Percentiles rank a stretch among this genome's conserved stretches.
These are phyloP conservation scores for Podaxis sp. DNA, from an alignment of 768 basidiomycete species.

Conservation along the genomic window DNA sequence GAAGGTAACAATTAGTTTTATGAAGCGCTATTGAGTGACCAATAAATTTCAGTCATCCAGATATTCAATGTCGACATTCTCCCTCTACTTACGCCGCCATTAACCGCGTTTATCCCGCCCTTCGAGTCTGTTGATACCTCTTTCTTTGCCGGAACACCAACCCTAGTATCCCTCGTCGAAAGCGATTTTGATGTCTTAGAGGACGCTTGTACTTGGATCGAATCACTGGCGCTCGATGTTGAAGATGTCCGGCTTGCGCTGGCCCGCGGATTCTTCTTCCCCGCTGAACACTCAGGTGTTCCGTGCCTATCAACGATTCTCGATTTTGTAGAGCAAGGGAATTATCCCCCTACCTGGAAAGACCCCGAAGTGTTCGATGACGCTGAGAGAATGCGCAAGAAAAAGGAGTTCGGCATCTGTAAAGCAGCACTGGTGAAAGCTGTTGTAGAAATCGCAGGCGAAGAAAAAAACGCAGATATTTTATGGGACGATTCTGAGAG, in stretches of 20 bases:
- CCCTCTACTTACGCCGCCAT: conserved; percentile 54
- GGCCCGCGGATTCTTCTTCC: conserved; percentile 59
- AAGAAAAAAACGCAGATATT: conserved; percentile 71
- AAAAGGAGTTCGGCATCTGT: conserved; percentile 74
- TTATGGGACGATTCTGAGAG: conserved; percentile 68
- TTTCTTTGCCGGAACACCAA: conserved; percentile 28
- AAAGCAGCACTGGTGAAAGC: conserved; percentile 85
- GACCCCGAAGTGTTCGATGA: conserved; percentile 31
- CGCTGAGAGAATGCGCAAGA: conserved; percentile 49
- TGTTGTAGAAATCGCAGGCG: conserved; percentile 81
- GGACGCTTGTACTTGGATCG: conserved; percentile 70
- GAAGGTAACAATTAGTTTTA: conserved; percentile 45
- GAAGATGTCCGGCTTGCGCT: conserved; percentile 72
- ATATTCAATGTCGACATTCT: conserved; percentile 61
- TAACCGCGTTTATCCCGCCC: conserved; percentile 60
- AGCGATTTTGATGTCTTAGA: conserved; percentile 72
- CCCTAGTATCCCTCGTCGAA: conserved; percentile 37
- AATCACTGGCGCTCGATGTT: conserved; percentile 73
- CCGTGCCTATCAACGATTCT: conserved; percentile 62
- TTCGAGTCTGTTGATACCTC: conserved; percentile 31
- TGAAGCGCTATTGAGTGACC: not conserved
- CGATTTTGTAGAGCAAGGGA: conserved; percentile 70
- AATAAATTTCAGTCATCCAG: conserved; percentile 36
- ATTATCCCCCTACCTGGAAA: conserved; percentile 65
- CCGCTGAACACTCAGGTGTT: conserved; percentile 50